Evolutionary conservation across 805 yeast genomes (phyloP).

Genomic region (Brettanomyces naardenensis): DNA sequence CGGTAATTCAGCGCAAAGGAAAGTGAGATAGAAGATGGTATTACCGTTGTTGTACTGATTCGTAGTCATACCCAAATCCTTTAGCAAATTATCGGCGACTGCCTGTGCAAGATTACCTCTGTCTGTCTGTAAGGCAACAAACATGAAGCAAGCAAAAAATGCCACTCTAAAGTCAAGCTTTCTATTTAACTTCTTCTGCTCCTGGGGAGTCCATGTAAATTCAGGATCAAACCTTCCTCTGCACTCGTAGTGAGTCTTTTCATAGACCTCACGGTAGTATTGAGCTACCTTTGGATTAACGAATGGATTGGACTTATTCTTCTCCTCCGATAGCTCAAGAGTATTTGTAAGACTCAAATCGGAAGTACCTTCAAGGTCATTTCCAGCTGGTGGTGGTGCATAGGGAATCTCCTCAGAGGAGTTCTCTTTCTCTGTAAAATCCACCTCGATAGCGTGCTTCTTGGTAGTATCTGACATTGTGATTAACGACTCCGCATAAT

Average conservation of each 20-base stretch:
- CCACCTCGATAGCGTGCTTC: no score
- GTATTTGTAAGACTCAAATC: no score
- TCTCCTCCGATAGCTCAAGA: no score
- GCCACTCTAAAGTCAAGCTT: conserved; percentile 51
- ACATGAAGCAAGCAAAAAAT: conserved; percentile 51
- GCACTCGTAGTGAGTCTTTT: conserved; percentile 45
- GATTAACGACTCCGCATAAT: no score
- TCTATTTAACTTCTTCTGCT: conserved; percentile 40
- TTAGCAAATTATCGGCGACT: conserved; percentile 45
- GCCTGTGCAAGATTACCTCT: conserved; percentile 49
- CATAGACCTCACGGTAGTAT: conserved; percentile 38
- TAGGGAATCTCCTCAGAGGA: no score
- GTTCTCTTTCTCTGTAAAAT: no score
- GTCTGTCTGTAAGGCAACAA: conserved; percentile 51
- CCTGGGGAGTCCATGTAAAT: conserved; percentile 45
- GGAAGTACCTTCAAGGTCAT: no score
- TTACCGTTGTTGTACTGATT: conserved; percentile 52
- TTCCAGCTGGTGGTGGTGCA: no score
- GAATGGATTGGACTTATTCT: conserved; percentile 25
- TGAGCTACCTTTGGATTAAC: conserved; percentile 40
- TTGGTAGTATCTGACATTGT: no score
- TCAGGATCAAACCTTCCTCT: conserved; percentile 48
- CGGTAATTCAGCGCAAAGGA: conserved; percentile 53
- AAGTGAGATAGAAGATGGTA: conserved; percentile 44
- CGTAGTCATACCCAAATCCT: conserved; percentile 45